Percentiles rank a stretch among this genome's conserved stretches.
Conservation (phyloP, 768 basidiomycete species). For the Gymnopilus dilepis region DNA sequence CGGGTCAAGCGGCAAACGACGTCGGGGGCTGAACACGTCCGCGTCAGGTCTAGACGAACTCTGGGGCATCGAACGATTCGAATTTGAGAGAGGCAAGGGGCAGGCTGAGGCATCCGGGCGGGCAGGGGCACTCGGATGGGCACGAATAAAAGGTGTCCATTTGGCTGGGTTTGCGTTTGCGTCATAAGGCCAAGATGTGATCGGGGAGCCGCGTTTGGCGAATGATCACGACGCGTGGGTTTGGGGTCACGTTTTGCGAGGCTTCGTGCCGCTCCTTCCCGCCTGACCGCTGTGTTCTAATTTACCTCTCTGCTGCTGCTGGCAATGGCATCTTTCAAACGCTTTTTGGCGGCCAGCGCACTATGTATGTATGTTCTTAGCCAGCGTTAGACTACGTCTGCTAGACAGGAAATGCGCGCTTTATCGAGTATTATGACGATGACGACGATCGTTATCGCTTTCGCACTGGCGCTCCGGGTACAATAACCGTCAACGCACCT, state of each 20-base stretch:
- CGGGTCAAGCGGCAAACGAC: slow-evolving; percentile 16
- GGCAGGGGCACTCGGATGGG: not conserved
- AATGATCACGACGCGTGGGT: not conserved
- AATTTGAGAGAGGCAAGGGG: slow-evolving; percentile 1
- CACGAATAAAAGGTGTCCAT: not conserved
- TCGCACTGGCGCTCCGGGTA: not conserved
- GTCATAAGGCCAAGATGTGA: not conserved
- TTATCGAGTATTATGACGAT: not conserved
- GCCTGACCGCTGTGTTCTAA: not conserved
- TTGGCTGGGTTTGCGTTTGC: not conserved
- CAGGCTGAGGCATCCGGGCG: not conserved
- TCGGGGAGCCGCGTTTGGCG: slow-evolving; percentile 3
- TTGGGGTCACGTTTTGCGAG: not conserved
- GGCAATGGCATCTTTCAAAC: not conserved
- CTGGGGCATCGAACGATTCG: slow-evolving; percentile 12
- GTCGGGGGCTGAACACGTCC: slow-evolving; percentile 16
- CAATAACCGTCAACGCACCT: not conserved
- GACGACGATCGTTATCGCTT: not conserved
- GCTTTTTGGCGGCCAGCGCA: not conserved
- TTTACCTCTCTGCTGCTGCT: not conserved
- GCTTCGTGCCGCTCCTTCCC: not conserved
- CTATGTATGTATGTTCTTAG: not conserved
- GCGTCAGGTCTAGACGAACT: too few relatives aligned
- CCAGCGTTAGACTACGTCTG: too few relatives aligned
- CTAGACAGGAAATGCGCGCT: too few relatives aligned